Conservation (phyloP, 2,329 filamentous ascomycete genomes). For the Colletotrichum trifolii region DNA sequence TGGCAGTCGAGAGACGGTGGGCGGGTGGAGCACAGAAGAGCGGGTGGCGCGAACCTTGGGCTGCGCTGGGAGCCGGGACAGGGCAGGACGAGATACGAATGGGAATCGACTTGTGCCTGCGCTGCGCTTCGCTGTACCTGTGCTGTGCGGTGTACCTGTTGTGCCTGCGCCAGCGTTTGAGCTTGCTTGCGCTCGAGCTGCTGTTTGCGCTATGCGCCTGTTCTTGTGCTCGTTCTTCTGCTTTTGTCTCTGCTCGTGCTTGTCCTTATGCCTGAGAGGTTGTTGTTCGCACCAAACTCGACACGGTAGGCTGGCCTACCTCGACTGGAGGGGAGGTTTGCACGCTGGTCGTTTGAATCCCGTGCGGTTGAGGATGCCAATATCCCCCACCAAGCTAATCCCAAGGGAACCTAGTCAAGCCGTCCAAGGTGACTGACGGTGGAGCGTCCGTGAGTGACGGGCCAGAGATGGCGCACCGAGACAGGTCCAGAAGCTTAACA, state of each 20-base stretch:
- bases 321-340: conserved; percentile 19
- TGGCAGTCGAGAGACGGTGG: conserved; percentile 36
- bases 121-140: background rate
- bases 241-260: too few relatives aligned
- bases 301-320: conserved; percentile 1
- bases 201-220: too few relatives aligned
- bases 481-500: conserved; percentile 33
- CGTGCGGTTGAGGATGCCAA: conserved; percentile 30
- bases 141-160: background rate
- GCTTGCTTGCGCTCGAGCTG: background rate
- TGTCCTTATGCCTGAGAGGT: conserved; percentile 18
- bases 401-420: conserved; percentile 32
- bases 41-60: conserved; percentile 36
- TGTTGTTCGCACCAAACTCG: background rate
- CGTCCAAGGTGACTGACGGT: conserved; percentile 28
- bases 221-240: too few relatives aligned
- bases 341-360: conserved; percentile 33
- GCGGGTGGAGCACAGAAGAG: conserved; percentile 35
- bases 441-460: conserved; percentile 33
- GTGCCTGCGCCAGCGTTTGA: conserved; percentile 20
- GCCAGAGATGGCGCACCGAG: conserved; percentile 29
- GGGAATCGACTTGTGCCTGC: conserved; percentile 33
- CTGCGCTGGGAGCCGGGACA: conserved; percentile 25
- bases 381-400: conserved; percentile 33
- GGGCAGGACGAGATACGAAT: conserved; percentile 35